phyloP scores from a whole-genome alignment of 2,329 filamentous ascomycete genomes.

The Aspergillus sp. region DNA sequence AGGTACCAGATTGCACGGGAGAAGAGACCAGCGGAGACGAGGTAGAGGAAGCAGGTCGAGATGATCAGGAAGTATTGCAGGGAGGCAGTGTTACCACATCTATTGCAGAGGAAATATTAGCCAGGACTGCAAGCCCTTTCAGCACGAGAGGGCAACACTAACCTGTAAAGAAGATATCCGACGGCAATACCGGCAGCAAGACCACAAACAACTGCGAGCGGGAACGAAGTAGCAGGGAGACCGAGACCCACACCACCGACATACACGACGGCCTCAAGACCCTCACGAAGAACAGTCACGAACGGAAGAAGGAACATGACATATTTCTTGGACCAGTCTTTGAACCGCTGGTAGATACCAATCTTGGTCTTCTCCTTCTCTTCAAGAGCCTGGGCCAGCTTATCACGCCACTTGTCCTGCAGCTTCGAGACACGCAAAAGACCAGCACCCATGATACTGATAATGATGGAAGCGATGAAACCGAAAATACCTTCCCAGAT shows the following conservation, averaged over 20 bases:
- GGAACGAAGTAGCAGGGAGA: conserved; percentile 56
- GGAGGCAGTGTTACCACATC: conserved; percentile 64
- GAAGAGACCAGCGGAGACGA: conserved; percentile 80
- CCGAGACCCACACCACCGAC: conserved; percentile 35
- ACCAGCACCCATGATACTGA: conserved; percentile 77
- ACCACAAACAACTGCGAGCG: conserved; percentile 71
- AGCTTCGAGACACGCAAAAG: conserved; percentile 80
- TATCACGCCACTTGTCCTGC: conserved; percentile 83
- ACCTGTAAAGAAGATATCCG: conserved; percentile 77
- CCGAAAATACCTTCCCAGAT: conserved; percentile 81
- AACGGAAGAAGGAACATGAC: conserved; percentile 85
- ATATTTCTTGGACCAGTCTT: conserved; percentile 72
- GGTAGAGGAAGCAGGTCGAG: conserved; percentile 80
- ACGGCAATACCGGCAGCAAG: conserved; percentile 65
- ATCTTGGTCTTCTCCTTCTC: conserved; percentile 44
- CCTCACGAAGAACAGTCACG: conserved; percentile 56
- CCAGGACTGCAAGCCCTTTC: rapidly evolving
- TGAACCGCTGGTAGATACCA: conserved; percentile 51
- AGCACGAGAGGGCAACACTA: conserved; percentile 34
- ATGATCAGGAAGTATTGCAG: conserved; percentile 77
- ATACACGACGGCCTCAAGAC: conserved; percentile 22
- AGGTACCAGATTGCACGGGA: conserved; percentile 75
- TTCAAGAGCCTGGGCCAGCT: conserved; percentile 71
- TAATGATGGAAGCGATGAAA: conserved; percentile 74
- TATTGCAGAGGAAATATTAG: conserved; percentile 8